These are phyloP conservation scores for Setaria italica DNA, from an alignment of 202 grass and related monocot species.

Conservation along the genomic window DNA sequence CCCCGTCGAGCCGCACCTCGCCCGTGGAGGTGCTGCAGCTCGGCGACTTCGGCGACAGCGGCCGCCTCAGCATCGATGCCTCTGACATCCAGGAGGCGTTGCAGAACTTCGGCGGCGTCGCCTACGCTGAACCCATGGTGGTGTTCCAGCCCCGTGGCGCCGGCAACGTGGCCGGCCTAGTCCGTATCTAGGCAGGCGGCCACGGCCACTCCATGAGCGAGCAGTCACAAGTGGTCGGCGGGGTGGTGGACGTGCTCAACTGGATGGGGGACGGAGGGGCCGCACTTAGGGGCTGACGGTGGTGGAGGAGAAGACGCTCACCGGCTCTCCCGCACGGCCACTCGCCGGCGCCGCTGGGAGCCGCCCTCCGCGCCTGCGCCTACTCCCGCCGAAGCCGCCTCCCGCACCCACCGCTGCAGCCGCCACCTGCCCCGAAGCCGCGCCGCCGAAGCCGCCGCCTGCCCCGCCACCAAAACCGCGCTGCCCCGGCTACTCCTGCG, in stretches of 20 bases:
- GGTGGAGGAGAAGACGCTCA: too few species aligned
- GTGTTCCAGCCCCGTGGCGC: slow-evolving; percentile 64
- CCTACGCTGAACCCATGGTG: slow-evolving; percentile 43
- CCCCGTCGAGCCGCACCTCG: slow-evolving; percentile 38
- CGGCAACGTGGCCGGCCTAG: slow-evolving; percentile 54
- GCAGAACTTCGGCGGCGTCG: slow-evolving; percentile 63
- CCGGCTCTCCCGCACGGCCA: too few species aligned
- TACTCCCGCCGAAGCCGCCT: too few species aligned
- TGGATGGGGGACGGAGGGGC: too few species aligned
- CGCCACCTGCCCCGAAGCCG: too few species aligned
- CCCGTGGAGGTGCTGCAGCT: slow-evolving; percentile 51
- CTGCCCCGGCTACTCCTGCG: too few species aligned
- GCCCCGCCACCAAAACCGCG: too few species aligned
- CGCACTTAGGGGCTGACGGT: too few species aligned
- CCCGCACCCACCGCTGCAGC: too few species aligned
- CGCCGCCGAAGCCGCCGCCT: too few species aligned
- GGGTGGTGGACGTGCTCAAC: slow-evolving; percentile 46
- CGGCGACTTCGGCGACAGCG: background rate
- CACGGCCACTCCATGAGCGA: slow-evolving; percentile 90
- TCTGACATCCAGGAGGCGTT: slow-evolving; percentile 62
- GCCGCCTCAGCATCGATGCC: slow-evolving; percentile 54
- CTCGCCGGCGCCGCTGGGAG: too few species aligned
- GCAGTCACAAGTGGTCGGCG: slow-evolving; percentile 71
- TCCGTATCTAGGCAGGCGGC: slow-evolving; percentile 73
- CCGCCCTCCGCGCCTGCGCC: too few species aligned